Evolutionary conservation across 2,329 filamentous ascomycete species (phyloP), one percentile per base, ranked within the genome.

Genomic region (Pestalotiopsis sp.): DNA sequence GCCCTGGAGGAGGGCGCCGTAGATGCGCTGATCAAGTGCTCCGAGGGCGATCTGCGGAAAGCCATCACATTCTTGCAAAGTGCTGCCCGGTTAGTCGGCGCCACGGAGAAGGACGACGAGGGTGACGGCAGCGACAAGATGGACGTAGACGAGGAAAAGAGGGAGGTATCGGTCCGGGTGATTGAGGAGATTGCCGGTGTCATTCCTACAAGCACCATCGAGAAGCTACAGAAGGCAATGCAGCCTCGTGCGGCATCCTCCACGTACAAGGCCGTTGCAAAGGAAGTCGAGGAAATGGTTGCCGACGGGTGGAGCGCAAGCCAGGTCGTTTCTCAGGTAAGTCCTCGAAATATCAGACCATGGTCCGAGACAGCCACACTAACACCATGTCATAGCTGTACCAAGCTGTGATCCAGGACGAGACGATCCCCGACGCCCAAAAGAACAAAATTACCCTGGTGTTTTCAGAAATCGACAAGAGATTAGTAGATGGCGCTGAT

Each of bases 161-260:
- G 86, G 56, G 72, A 84, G 13, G 89, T 98, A 61, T 95, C 94
- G 0, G 87, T 95, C 49, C 89, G 89, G 74, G 93, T 90, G 66
- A 89, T 99, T 61, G 94, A 98, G 78, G 96, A 99, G 75, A 99
- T 99, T 78, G 95, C 96, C 0, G 96, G 97, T 67, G 94, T 98
- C 2, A 95, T 99, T 73, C 96, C 97, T 0, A 87, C 91, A 14
- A 75, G 79, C 12, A 93, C 94, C 1, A 89, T 99, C 64, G 87
- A 92, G 67, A 81, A 80, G 9, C 85, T 99, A 17, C 84, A 94
- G 13, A 82, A 89, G 69, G 92, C 94, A 20, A 92, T 98, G 83
- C 91, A 93, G 73, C 93, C 94, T 4, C 87, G 84, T 72, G 87
- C 87, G 27, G 85, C 86, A 49, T 87, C 87, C 1, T 85, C 88